These are phyloP conservation scores for Ustilago sp. DNA, from an alignment of 1,284 basidiomycete species.

Conservation along the genomic window DNA sequence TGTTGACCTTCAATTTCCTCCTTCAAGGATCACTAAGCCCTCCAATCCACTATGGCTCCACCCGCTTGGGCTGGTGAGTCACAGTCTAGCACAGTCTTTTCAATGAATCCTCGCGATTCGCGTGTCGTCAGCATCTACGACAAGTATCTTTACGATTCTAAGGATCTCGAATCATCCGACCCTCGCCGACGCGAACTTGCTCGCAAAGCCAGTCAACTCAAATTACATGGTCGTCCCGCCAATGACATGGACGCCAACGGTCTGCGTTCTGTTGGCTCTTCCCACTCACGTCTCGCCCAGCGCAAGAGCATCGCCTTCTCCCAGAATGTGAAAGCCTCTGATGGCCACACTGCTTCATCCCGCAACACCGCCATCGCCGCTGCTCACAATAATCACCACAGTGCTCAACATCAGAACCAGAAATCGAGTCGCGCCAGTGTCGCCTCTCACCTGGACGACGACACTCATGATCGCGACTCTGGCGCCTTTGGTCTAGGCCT, in stretches of 20 bases:
- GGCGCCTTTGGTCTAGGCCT: constrained; percentile 56
- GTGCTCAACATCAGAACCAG: not conserved
- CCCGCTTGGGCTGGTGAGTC: constrained; percentile 39
- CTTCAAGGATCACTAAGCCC: not conserved
- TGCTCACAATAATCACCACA: constrained; percentile 1
- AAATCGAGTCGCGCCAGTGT: constrained; percentile 15
- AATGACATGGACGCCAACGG: constrained; percentile 50
- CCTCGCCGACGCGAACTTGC: constrained; percentile 53
- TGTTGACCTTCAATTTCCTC: not conserved
- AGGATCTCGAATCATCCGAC: constrained; percentile 53
- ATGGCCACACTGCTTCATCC: constrained; percentile 30
- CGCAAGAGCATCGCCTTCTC: constrained; percentile 50
- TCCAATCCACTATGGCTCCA: constrained; percentile 21
- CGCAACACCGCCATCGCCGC: constrained; percentile 13
- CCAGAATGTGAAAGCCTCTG: constrained; percentile 39
- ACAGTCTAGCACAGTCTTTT: constrained; percentile 40
- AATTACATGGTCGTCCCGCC: constrained; percentile 43
- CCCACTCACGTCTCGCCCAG: constrained; percentile 11
- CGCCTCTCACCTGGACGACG: constrained; percentile 3
- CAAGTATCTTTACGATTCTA: constrained; percentile 60
- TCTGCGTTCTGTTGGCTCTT: constrained; percentile 14
- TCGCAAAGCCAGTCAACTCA: constrained; percentile 48
- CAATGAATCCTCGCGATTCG: constrained; percentile 50
- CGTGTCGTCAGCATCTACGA: constrained; percentile 62
- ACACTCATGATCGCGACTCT: constrained; percentile 38